Evolutionary conservation across 2,329 filamentous ascomycete genomes (phyloP).

Genomic region (Calonectria hongkongensis): DNA sequence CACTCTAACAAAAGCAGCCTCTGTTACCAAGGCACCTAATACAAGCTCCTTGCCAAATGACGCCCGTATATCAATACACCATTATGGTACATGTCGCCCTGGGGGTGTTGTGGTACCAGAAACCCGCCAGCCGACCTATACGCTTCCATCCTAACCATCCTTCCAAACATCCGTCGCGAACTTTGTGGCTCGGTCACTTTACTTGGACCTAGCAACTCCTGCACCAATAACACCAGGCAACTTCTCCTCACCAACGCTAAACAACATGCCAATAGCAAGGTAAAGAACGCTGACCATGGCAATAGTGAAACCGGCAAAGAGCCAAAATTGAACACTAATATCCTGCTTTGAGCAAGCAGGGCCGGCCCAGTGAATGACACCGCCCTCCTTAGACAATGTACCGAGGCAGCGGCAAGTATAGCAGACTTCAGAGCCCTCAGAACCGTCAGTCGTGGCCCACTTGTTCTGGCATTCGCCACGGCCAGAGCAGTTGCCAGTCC

Average conservation of each 20-base stretch:
- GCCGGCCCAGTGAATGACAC: constrained; percentile 87
- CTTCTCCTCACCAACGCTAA: constrained; percentile 88
- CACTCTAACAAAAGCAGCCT: constrained; percentile 55
- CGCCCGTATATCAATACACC: constrained; percentile 58
- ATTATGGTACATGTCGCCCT: constrained; percentile 56
- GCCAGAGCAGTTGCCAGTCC: constrained; percentile 87
- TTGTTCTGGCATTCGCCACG: constrained; percentile 86
- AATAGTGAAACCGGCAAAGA: constrained; percentile 85
- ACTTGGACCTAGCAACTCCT: constrained; percentile 86
- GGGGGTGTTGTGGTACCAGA: constrained; percentile 48
- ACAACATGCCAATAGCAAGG: constrained; percentile 86
- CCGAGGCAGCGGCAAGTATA: constrained; percentile 85
- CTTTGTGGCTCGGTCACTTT: constrained; percentile 45
- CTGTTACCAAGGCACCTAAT: constrained; percentile 50
- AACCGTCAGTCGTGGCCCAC: constrained; percentile 69
- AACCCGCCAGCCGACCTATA: constrained; percentile 47
- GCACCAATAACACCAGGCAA: constrained; percentile 97
- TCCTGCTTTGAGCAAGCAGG: constrained; percentile 93
- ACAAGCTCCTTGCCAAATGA: constrained; percentile 56
- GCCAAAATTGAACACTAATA: constrained; percentile 90
- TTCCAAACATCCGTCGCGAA: constrained; percentile 31
- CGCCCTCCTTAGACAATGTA: constrained; percentile 73
- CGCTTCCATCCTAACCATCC: constrained; percentile 47
- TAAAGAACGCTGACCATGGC: constrained; percentile 80
- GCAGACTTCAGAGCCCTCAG: constrained; percentile 72